Evolutionary conservation across 169 alveolate genomes (phyloP).

Genomic region (Cryptosporidium felis): DNA sequence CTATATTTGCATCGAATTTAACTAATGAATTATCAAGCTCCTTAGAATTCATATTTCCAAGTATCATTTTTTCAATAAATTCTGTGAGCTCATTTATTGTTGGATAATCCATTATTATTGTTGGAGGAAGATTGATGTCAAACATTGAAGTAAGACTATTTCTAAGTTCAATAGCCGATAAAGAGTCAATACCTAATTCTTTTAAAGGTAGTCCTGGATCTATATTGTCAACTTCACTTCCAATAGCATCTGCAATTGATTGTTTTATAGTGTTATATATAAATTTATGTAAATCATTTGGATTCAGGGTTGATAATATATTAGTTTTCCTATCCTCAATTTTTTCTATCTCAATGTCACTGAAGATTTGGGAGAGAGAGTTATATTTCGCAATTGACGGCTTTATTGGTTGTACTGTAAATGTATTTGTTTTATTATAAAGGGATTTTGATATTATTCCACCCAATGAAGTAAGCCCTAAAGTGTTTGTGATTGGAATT

Average conservation of each 20-base stretch:
- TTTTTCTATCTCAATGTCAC: constrained; percentile 18
- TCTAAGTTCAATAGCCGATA: constrained; percentile 84
- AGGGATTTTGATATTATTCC: constrained; percentile 14
- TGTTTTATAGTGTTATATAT: constrained; percentile 3
- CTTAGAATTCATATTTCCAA: background rate
- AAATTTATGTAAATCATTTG: constrained; percentile 5
- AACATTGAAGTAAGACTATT: constrained; percentile 76
- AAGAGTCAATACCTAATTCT: constrained; percentile 83
- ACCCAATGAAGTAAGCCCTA: constrained; percentile 51
- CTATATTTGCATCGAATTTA: background rate
- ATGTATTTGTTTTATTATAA: background rate
- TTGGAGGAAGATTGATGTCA: constrained; percentile 74
- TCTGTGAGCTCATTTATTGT: constrained; percentile 71
- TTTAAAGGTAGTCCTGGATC: constrained; percentile 73
- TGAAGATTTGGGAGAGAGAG: background rate
- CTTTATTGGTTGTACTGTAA: constrained; percentile 53
- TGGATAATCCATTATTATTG: constrained; percentile 77
- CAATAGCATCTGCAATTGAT: constrained; percentile 35
- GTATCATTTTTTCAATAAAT: constrained; percentile 35
- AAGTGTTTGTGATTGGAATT: background rate
- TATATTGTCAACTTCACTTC: background rate
- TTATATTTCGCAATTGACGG: constrained; percentile 4
- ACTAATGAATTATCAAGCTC: background rate
- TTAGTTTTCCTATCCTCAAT: background rate
- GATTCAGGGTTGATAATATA: background rate